Conservation (phyloP, 169 alveolate species). For the Plasmodium malariae region DNA sequence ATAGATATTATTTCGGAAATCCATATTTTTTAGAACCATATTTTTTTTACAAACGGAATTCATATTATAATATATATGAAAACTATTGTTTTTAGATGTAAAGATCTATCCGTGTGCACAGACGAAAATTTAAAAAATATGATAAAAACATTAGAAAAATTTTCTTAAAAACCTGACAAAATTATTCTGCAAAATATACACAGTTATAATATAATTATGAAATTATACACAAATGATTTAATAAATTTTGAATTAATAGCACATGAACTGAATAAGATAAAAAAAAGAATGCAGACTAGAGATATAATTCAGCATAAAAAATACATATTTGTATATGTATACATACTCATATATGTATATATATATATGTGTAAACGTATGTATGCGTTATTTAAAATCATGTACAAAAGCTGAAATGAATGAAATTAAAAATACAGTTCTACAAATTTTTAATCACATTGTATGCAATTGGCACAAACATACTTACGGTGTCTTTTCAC, state of each 20-base stretch:
- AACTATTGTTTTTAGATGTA: slow-evolving; percentile 53
- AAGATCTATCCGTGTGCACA: slow-evolving; percentile 64
- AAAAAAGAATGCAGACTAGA: not conserved
- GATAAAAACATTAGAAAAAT: slow-evolving; percentile 61
- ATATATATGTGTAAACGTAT: slow-evolving; percentile 11
- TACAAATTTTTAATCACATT: not conserved
- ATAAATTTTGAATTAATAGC: not conserved
- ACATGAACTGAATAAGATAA: not conserved
- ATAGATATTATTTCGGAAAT: too few relatives aligned
- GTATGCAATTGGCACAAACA: not conserved
- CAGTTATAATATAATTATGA: too few relatives aligned
- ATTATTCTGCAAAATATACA: too few relatives aligned
- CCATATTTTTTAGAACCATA: too few relatives aligned
- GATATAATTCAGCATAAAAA: not conserved
- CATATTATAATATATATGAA: slow-evolving; percentile 7
- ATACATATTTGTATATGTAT: too few relatives aligned
- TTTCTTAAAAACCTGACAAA: slow-evolving; percentile 30
- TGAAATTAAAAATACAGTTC: not conserved
- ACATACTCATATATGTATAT: slow-evolving; percentile 29
- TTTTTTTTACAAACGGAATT: too few relatives aligned
- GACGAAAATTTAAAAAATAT: slow-evolving; percentile 69
- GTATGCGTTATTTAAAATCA: not conserved
- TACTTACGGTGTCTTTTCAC: slow-evolving; percentile 5
- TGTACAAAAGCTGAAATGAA: not conserved
- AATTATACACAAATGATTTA: not conserved